These are phyloP conservation scores for Fusarium xyrophilum DNA, from an alignment of 2,329 filamentous ascomycete species.

Conservation along the genomic window DNA sequence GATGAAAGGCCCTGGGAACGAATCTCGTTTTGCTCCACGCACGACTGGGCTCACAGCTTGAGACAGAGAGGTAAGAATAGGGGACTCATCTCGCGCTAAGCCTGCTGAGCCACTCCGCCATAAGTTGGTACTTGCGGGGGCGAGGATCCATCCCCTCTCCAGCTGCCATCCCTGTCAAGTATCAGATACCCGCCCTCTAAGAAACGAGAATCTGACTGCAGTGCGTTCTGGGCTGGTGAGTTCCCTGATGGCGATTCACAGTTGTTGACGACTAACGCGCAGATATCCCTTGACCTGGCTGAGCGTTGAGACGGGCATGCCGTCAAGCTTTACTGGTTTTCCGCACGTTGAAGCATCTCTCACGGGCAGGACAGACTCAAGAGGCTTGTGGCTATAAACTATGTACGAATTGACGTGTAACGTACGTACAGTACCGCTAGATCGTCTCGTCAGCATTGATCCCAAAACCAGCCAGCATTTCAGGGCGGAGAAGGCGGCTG, in stretches of 20 bases:
- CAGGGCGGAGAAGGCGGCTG: conserved; percentile 18
- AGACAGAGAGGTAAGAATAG: conserved; percentile 40
- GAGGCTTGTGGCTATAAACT: conserved; percentile 12
- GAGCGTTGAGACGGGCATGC: conserved; percentile 21
- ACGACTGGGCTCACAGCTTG: conserved; percentile 35
- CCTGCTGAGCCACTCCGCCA: conserved; percentile 44
- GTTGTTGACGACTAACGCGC: neutral
- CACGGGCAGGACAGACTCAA: neutral
- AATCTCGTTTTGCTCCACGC: conserved; percentile 41
- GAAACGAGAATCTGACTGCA: conserved; percentile 23
- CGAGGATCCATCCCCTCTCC: conserved; percentile 36
- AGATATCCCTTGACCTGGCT: neutral
- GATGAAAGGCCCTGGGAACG: conserved; percentile 39
- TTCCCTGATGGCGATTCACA: conserved; percentile 3
- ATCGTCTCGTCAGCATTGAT: conserved; percentile 27
- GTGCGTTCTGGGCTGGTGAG: neutral
- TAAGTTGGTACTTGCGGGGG: conserved; percentile 36
- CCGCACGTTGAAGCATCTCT: conserved; percentile 8
- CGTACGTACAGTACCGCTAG: neutral
- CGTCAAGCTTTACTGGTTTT: conserved; percentile 23
- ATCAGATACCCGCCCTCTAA: conserved; percentile 16
- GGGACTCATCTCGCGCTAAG: conserved; percentile 42
- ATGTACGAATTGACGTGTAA: conserved; percentile 3
- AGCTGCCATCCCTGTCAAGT: conserved; percentile 30
- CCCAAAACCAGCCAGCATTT: conserved; percentile 3